Evolutionary conservation across 1,284 basidiomycete genomes (phyloP).

Genomic region (Wolfiporia cocos): DNA sequence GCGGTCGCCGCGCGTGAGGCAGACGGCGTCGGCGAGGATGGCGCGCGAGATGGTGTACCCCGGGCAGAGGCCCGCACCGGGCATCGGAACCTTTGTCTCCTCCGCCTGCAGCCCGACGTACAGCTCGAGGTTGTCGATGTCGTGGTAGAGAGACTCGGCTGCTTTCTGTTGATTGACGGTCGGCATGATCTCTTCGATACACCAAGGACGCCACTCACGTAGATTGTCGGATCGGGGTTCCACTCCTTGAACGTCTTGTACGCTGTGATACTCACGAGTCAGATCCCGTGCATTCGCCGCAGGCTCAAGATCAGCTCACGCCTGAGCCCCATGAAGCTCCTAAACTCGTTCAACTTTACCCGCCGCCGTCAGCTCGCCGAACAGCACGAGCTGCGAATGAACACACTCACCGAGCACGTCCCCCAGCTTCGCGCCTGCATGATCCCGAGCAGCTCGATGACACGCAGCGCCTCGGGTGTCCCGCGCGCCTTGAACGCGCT

Average conservation of each 20-base stretch:
- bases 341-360: conserved; percentile 56
- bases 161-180: conserved; percentile 36
- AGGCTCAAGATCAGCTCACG: conserved; percentile 16
- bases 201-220: conserved; percentile 35
- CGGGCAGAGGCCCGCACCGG: conserved; percentile 81
- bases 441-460: conserved; percentile 72
- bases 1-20: conserved; percentile 66
- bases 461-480: conserved; percentile 59
- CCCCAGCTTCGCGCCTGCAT: conserved; percentile 70
- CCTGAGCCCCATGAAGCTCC: conserved; percentile 47
- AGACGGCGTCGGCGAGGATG: conserved; percentile 80
- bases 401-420: conserved; percentile 44
- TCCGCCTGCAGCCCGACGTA: conserved; percentile 62
- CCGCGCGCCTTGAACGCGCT: conserved; percentile 74
- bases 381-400: not conserved
- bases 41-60: conserved; percentile 84
- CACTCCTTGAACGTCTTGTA: conserved; percentile 69
- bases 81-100: conserved; percentile 60
- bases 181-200: not conserved
- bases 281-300: not conserved
- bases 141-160: conserved; percentile 63
- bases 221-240: conserved; percentile 64
- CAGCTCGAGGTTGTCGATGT: conserved; percentile 75
- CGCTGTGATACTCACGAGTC: conserved; percentile 3
- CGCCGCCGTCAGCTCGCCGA: not conserved